Evolutionary conservation across 2,329 filamentous ascomycete genomes (phyloP), one percentile per base, ranked within the genome.

Genomic region (Exophiala aquamarina): DNA sequence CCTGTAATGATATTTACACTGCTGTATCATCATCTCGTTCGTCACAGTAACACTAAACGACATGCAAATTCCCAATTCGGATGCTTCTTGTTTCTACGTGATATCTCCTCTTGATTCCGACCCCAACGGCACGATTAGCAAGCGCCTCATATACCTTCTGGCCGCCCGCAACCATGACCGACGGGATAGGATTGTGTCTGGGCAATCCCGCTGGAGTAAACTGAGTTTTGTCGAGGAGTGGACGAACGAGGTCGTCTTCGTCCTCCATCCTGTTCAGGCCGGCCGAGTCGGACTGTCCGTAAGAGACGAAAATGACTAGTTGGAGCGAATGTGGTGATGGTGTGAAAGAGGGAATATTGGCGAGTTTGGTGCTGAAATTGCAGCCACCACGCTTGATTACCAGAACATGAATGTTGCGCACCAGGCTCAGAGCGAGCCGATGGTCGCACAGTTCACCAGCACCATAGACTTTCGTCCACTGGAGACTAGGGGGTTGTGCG

Each of bases 301-400:
- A 80, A 13, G 77, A 83, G 3, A 96, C 80, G 0, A 96, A 70
- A 34, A 97, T 72, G 20, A 97, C 89, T 3, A 97, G 77, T 65
- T 95, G 87, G 14, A 97, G 72, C 1, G 83, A 76, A 3, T 67
- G 64, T 1, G 73, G 65, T 0, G 75, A 73, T 0, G 87, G 83
- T 1, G 82, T 75, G 63, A 84, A 92, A 8, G 81, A 79, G 1
- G 92, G 90, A n/a, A 97, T 90, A 56, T 89, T 91, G 41, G 78
- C 76, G 1, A 97, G 71, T 66, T 98, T 98, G 20, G 85, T 71
- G 28, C 81, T 84, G 66, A 97, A 97, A 18, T 79, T 86, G 70
- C 93, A 98, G 1, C 82, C 83, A 31, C 93, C 92, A 4, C 93
- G 83, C 20, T 81, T 83, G 59, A 97, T 76, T 40, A 95, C 79